Percentiles rank a stretch among this genome's conserved stretches.
These are phyloP conservation scores for Stachybotrys chlorohalonatus DNA, from an alignment of 2,329 filamentous ascomycete species.

Conservation along the genomic window DNA sequence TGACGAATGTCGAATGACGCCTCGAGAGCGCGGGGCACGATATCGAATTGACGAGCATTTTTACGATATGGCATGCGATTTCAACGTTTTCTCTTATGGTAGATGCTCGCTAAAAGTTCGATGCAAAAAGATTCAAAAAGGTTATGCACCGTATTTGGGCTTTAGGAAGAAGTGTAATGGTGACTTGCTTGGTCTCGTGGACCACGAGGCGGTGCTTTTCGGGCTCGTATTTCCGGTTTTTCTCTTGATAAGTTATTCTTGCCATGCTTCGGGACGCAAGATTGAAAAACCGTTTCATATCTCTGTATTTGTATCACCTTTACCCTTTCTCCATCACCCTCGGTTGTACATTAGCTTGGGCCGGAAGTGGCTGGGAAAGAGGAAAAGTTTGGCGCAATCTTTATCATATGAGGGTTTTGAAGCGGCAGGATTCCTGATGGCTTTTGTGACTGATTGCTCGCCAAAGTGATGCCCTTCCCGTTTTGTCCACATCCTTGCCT, in stretches of 20 bases:
- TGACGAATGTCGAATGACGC: conserved; percentile 7
- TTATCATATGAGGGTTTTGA: conserved; percentile 20
- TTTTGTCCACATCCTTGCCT: too few relatives aligned
- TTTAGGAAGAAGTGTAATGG: conserved; percentile 12
- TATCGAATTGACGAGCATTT: conserved; percentile 20
- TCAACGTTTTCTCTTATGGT: conserved; percentile 28
- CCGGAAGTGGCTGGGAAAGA: conserved; percentile 18
- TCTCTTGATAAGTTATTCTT: conserved; percentile 20
- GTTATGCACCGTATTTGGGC: conserved; percentile 15
- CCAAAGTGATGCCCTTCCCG: not conserved
- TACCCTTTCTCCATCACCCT: conserved; percentile 18
- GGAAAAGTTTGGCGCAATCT: conserved; percentile 23
- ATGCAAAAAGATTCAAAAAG: conserved; percentile 11
- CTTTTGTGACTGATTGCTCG: not conserved
- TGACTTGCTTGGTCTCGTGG: conserved; percentile 15
- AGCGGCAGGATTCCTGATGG: not conserved
- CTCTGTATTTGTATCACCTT: conserved; percentile 23
- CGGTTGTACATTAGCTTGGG: conserved; percentile 26
- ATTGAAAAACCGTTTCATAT: conserved; percentile 14
- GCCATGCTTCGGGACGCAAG: conserved; percentile 16
- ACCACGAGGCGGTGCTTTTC: conserved; percentile 16
- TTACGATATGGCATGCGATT: conserved; percentile 31
- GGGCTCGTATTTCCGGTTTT: conserved; percentile 13
- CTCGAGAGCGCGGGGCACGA: conserved; percentile 14
- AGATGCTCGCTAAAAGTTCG: conserved; percentile 20